These are phyloP conservation scores for Pseudisothecium myosuroides DNA, from an alignment of 225 moss, liverwort and hornwort genomes.

Conservation along the genomic window DNA sequence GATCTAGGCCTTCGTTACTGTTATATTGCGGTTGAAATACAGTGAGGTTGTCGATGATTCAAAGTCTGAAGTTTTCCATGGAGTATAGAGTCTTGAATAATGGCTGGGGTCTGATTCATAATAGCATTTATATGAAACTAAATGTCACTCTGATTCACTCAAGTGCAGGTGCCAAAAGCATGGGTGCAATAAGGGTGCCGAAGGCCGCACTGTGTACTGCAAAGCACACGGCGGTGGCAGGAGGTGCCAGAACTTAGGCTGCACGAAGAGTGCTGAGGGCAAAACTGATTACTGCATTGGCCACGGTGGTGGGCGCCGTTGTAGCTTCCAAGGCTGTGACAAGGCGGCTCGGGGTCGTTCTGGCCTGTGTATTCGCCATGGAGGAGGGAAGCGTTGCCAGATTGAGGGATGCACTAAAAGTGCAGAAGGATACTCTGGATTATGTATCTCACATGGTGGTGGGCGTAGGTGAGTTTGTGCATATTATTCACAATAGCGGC, in stretches of 20 bases:
- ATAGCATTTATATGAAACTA: conserved; percentile 24
- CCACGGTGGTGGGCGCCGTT: conserved; percentile 93
- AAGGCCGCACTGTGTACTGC: conserved; percentile 96
- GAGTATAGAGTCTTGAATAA: neutral
- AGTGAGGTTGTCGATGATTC: neutral
- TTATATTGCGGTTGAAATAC: neutral
- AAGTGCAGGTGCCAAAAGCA: conserved; percentile 93
- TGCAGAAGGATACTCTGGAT: conserved; percentile 56
- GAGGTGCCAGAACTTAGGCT: conserved; percentile 86
- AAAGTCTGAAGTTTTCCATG: neutral
- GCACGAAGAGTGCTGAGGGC: conserved; percentile 98
- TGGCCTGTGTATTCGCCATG: conserved; percentile 93
- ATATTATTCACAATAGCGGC: neutral
- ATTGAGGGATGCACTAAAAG: conserved; percentile 91
- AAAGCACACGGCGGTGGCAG: conserved; percentile 98
- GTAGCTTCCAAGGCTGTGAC: conserved; percentile 77
- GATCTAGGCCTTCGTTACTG: neutral
- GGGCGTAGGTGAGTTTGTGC: conserved; percentile 47
- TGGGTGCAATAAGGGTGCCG: conserved; percentile 96
- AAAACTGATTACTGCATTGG: conserved; percentile 97
- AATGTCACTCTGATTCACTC: conserved; percentile 65
- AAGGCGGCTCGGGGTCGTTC: conserved; percentile 99
- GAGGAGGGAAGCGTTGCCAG: conserved; percentile 92
- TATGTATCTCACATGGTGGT: conserved; percentile 97
- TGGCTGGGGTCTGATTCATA: neutral